phyloP scores from a whole-genome alignment of 352 stramenopile genomes.

The Globisporangium polare region DNA sequence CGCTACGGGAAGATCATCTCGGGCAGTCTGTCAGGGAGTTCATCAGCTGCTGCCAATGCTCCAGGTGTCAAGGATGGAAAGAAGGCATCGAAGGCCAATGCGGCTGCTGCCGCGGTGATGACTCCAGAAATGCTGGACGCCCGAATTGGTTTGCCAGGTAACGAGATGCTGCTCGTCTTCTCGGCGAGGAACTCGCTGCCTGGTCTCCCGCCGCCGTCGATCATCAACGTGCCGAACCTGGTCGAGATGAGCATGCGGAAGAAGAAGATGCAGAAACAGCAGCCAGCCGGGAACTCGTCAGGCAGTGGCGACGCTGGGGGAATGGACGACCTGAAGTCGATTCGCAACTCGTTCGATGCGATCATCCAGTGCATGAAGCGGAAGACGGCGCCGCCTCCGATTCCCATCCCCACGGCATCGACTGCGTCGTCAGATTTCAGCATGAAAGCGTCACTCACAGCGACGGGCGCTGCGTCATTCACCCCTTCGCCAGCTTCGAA shows the following conservation, averaged over 20 bases:
- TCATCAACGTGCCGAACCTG: constrained; percentile 40
- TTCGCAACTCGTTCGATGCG: constrained; percentile 73
- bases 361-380: constrained; percentile 87
- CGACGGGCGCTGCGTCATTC: constrained; percentile 10
- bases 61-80: constrained; percentile 40
- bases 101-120: constrained; percentile 29
- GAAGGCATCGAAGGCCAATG: constrained; percentile 34
- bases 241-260: constrained; percentile 53
- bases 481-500: constrained; percentile 15
- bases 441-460: constrained; percentile 16
- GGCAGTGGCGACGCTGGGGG: constrained; percentile 19
- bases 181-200: constrained; percentile 43
- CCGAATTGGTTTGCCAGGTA: constrained; percentile 51
- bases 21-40: constrained; percentile 23
- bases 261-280: constrained; percentile 38
- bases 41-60: constrained; percentile 2
- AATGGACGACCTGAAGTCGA: constrained; percentile 75
- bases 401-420: constrained; percentile 45
- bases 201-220: constrained; percentile 62
- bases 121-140: constrained; percentile 46
- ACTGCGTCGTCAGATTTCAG: constrained; percentile 11
- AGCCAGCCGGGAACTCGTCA: constrained; percentile 12
- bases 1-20: constrained; percentile 85
- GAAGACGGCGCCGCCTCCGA: constrained; percentile 67
- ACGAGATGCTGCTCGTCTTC: constrained; percentile 59